A percentile compares a stretch with the other conserved stretches of the same genome.
phyloP scores from a whole-genome alignment of 2,329 filamentous ascomycete species.

The Aspergillus ustus region DNA sequence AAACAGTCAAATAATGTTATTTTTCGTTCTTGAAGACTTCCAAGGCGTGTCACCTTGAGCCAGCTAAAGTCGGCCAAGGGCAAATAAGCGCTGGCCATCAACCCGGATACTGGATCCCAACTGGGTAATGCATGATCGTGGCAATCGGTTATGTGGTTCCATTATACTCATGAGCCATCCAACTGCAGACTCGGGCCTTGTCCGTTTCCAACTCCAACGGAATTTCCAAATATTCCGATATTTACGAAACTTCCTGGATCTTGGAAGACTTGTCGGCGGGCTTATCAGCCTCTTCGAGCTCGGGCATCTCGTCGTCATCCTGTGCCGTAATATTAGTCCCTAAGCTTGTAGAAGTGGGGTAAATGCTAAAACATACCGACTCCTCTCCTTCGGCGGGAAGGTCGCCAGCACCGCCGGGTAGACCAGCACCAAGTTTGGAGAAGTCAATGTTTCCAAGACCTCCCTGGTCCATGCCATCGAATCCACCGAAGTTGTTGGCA shows the following conservation, averaged over 20 bases:
- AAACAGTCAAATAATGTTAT: slow-evolving; percentile 8
- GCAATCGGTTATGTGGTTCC: slow-evolving; percentile 5
- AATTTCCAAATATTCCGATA: slow-evolving; percentile 23
- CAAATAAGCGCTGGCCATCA: slow-evolving; percentile 3
- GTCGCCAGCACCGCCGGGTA: slow-evolving; percentile 48
- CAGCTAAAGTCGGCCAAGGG: slow-evolving; percentile 4
- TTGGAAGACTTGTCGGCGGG: slow-evolving; percentile 47
- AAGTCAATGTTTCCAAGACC: slow-evolving; percentile 91
- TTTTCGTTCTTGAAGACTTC: slow-evolving; percentile 13
- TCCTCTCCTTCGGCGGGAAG: slow-evolving; percentile 41
- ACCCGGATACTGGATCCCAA: slow-evolving; percentile 7
- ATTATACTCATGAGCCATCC: slow-evolving; percentile 6
- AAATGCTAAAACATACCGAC: slow-evolving; percentile 43
- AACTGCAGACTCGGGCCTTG: background rate
- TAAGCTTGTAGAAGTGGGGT: background rate
- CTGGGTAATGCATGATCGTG: slow-evolving; percentile 10
- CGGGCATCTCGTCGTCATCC: slow-evolving; percentile 81
- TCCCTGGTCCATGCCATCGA: slow-evolving; percentile 54
- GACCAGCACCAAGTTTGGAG: slow-evolving; percentile 77
- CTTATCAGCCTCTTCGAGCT: slow-evolving; percentile 57
- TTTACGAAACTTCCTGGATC: slow-evolving; percentile 44
- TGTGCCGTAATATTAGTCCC: slow-evolving; percentile 15
- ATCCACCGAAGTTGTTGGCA: slow-evolving; percentile 57
- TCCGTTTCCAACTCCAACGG: slow-evolving; percentile 20
- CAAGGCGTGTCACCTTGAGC: background rate